A percentile compares a stretch with the other conserved stretches of the same genome.
Conservation (phyloP, 768 basidiomycete species). For the Pleurotus citrinopileatus region DNA sequence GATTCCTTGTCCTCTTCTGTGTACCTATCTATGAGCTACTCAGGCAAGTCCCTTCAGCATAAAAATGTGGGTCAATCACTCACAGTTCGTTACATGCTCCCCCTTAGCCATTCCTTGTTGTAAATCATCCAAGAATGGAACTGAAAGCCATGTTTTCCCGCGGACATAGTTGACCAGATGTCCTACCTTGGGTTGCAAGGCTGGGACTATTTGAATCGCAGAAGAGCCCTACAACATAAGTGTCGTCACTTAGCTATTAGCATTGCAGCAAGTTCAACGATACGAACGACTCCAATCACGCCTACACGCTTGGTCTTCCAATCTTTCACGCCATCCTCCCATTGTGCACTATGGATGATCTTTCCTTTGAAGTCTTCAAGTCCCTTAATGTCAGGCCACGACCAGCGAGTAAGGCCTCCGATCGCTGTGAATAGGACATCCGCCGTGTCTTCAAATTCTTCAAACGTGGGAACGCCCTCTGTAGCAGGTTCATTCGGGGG, state of each 20-base stretch:
- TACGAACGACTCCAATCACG: constrained; percentile 59
- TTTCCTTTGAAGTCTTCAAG: constrained; percentile 53
- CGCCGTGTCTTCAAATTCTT: constrained; percentile 49
- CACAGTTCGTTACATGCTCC: constrained; percentile 42
- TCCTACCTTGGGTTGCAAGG: constrained; percentile 49
- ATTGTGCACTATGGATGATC: constrained; percentile 62
- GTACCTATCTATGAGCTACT: constrained; percentile 35
- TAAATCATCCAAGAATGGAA: constrained; percentile 39
- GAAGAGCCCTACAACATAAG: constrained; percentile 49
- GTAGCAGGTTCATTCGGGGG: constrained; percentile 1
- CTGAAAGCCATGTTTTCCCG: constrained; percentile 56
- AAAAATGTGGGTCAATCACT: constrained; percentile 8
- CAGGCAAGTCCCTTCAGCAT: not conserved
- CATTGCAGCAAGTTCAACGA: not conserved
- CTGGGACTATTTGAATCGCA: constrained; percentile 58
- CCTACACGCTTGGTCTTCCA: constrained; percentile 55
- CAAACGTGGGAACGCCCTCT: constrained; percentile 21
- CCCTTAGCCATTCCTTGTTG: constrained; percentile 37
- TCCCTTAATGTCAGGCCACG: constrained; percentile 66
- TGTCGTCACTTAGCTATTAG: not conserved
- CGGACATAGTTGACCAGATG: constrained; percentile 55
- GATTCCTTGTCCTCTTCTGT: constrained; percentile 47
- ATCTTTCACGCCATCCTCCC: constrained; percentile 36
- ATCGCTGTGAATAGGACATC: constrained; percentile 59
- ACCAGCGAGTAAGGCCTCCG: constrained; percentile 54